Conservation (phyloP, 2,329 filamentous ascomycete species). For the Sphaerulina musiva region DNA sequence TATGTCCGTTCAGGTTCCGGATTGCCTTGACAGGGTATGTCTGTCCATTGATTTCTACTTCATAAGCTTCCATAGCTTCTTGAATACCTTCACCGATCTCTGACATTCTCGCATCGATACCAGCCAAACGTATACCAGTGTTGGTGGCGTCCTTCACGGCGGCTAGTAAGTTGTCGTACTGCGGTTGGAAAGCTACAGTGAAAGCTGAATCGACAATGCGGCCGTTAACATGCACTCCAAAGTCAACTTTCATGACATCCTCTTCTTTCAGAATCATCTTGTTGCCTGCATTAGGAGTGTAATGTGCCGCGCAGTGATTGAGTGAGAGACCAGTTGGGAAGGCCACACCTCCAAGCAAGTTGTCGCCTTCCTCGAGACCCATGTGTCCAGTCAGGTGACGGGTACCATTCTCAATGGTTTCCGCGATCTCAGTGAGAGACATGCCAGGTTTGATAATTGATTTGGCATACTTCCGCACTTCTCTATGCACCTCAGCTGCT, state of each 20-base stretch:
- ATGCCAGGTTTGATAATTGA: constrained; percentile 46
- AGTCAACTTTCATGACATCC: constrained; percentile 78
- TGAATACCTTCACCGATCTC: constrained; percentile 55
- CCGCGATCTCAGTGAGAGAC: constrained; percentile 45
- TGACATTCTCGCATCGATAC: constrained; percentile 49
- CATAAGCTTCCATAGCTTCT: constrained; percentile 57
- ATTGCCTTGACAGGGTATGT: constrained; percentile 52
- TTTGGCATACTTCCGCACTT: constrained; percentile 49
- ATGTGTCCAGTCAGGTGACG: constrained; percentile 46
- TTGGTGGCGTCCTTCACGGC: constrained; percentile 72
- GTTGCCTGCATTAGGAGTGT: constrained; percentile 51
- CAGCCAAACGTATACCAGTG: constrained; percentile 47
- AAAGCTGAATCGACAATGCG: constrained; percentile 77
- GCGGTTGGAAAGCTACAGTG: constrained; percentile 67
- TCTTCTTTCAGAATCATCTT: constrained; percentile 65
- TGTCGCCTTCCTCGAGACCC: constrained; percentile 48
- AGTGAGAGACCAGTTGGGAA: constrained; percentile 52
- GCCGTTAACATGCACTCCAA: constrained; percentile 74
- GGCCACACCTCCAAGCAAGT: constrained; percentile 47
- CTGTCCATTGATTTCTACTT: constrained; percentile 50
- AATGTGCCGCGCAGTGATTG: constrained; percentile 52
- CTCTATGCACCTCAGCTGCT: constrained; percentile 52
- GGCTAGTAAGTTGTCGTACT: constrained; percentile 66
- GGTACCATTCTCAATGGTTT: constrained; percentile 51
- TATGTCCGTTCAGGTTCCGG: constrained; percentile 50